Conservation (phyloP, 352 stramenopile genomes). For the Blastocystis sp. region DNA sequence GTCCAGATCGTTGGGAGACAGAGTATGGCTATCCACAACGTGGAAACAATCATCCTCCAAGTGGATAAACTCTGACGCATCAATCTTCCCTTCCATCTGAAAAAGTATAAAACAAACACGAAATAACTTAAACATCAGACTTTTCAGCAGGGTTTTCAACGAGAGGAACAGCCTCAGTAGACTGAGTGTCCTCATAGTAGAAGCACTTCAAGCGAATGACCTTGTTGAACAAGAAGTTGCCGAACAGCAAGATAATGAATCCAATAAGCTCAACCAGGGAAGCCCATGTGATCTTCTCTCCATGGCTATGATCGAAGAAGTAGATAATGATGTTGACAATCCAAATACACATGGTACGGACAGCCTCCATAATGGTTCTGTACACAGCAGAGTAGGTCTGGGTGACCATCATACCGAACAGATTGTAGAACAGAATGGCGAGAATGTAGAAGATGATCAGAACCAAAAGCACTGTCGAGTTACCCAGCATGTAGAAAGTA, state of each 20-base stretch:
- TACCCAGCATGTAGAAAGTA: constrained; percentile 44
- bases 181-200: constrained; percentile 58
- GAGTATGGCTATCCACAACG: not conserved
- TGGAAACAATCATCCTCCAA: constrained; percentile 5
- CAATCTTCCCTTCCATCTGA: constrained; percentile 25
- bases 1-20: constrained; percentile 42
- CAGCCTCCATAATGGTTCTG: constrained; percentile 64
- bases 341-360: constrained; percentile 64
- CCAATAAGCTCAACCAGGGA: constrained; percentile 63
- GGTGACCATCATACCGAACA: constrained; percentile 65
- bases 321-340: constrained; percentile 63
- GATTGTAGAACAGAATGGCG: constrained; percentile 66
- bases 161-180: not conserved
- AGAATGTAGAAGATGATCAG: constrained; percentile 65
- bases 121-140: not conserved
- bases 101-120: not conserved
- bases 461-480: constrained; percentile 51
- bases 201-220: constrained; percentile 62
- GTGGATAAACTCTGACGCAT: not conserved
- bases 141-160: not conserved
- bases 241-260: constrained; percentile 62
- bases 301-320: constrained; percentile 56
- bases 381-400: constrained; percentile 63
- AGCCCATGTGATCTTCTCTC: constrained; percentile 55
- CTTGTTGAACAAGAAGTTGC: constrained; percentile 65